A percentile compares a stretch with the other conserved stretches of the same genome.
Conservation (phyloP, 805 yeast species). For the Sugiyamaella qingdaonensis region DNA sequence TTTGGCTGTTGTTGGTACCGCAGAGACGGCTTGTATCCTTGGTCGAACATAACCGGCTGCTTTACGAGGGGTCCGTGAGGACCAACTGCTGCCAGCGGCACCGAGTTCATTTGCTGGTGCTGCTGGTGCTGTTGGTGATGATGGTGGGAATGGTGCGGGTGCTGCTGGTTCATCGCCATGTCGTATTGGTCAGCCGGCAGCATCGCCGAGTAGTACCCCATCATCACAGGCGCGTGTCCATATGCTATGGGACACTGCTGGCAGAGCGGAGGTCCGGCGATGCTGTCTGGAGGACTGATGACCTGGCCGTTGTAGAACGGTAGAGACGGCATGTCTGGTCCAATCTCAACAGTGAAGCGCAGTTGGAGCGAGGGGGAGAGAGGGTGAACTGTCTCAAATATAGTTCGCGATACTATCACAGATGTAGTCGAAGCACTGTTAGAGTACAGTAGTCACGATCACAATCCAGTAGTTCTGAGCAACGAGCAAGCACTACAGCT, state of each 20-base stretch:
- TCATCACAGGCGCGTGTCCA: neutral
- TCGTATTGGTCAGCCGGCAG: neutral
- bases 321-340: constrained; percentile 12
- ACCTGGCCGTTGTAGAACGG: constrained; percentile 15
- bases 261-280: neutral
- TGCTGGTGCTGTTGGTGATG: neutral
- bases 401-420: neutral
- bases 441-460: neutral
- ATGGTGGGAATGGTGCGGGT: neutral
- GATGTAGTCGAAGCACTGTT: neutral
- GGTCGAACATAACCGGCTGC: neutral
- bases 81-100: neutral
- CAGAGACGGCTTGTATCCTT: neutral
- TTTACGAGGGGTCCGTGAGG: neutral
- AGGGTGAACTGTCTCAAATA: too few relatives aligned
- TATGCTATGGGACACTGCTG: neutral
- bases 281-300: constrained; percentile 17
- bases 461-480: neutral
- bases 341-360: too few relatives aligned
- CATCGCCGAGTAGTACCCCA: constrained; percentile 1
- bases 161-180: neutral
- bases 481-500: neutral
- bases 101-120: neutral
- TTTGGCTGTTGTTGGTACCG: neutral
- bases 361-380: too few relatives aligned